Conservation (phyloP, 208 protist species). For the Borovskyia barvae region DNA sequence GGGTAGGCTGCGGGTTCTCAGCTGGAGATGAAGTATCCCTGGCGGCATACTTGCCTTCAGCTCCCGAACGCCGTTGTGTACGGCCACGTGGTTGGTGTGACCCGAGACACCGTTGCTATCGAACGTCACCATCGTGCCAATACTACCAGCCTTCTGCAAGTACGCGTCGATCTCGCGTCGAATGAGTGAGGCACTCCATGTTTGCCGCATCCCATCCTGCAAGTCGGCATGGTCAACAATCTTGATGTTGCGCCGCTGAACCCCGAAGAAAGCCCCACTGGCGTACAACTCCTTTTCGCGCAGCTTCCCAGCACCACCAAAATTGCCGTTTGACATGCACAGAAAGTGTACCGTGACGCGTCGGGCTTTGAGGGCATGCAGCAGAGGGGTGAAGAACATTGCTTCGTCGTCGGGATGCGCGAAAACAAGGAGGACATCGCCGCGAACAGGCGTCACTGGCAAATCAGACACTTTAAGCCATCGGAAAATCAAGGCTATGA, state of each 20-base stretch:
- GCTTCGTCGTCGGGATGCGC: conserved; percentile 92
- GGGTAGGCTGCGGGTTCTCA: conserved; percentile 52
- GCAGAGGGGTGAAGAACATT: conserved; percentile 89
- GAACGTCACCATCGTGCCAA: conserved; percentile 94
- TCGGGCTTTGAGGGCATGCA: conserved; percentile 41
- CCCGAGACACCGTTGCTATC: conserved; percentile 92
- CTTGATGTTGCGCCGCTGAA: conserved; percentile 39
- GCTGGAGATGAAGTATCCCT: conserved; percentile 66
- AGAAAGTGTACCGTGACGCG: conserved; percentile 77
- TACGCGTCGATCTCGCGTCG: conserved; percentile 53
- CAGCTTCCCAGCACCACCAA: conserved; percentile 63
- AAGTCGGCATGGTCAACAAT: conserved; percentile 78
- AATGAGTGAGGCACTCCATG: conserved; percentile 66
- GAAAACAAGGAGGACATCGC: conserved; percentile 89
- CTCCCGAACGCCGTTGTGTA: conserved; percentile 74
- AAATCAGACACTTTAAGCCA: conserved; percentile 40
- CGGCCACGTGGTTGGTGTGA: conserved; percentile 96
- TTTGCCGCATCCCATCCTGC: conserved; percentile 83
- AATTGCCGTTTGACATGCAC: conserved; percentile 94
- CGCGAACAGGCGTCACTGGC: conserved; percentile 31
- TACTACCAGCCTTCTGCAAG: conserved; percentile 50
- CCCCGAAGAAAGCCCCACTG: conserved; percentile 75
- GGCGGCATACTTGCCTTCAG: conserved; percentile 68
- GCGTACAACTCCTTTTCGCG: conserved; percentile 87
- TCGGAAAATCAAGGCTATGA: conserved; percentile 32